Base-by-base conservation (phyloP, 495 filamentous ascomycete species). In the Choiromyces venosus region DNA sequence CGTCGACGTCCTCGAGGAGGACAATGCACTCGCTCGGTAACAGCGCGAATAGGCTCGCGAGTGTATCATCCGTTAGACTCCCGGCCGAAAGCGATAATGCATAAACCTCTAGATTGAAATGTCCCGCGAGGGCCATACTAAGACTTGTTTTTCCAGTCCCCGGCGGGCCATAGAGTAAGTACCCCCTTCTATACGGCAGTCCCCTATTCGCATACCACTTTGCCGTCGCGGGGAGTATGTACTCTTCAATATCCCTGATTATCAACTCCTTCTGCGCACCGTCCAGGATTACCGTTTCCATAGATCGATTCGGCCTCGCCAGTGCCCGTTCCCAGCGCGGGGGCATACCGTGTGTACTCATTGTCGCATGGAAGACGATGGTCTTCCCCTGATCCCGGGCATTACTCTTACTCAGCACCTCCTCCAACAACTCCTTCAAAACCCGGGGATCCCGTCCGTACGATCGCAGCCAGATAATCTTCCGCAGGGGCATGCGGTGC, bases 121-220 rank as follows among this genome's bases (percentile, higher is more conserved):
- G 86, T 0, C 89, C 89, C 0, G 90, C 90, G n/a, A 92, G 82
- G 0, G 90, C 90, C 44, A 91, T 86, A 52, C 84, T 85, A 7
- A 89, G 84, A 38, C 85, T 87, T 12, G 84, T 86, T 76, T 89
- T 89, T 39, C 88, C 88, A 35, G 77, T 79, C 35, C 74, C 74
- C 40, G 76, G 76, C 21, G 90, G 89, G 0, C 90, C 90, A 79
- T 91, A 89, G 6, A 99, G 87, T 38, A 99, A 86, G 81, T 97
- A 99, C 2, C 94, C 94, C 37, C 94, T 86, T 38, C 94, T 89
- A 73, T 97, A 99, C 1, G 94, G 94, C 76, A 99, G 94, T 3
- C 94, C 92, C 0, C 91, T 85, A 71, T 89, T 89, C 0, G 90
- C 88, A 77, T 94, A 94, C 91, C 91, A 94, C n/a, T 85, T 83